Evolutionary conservation across 2,329 filamentous ascomycete species (phyloP).

Genomic region (Teratosphaeria epicoccoides): DNA sequence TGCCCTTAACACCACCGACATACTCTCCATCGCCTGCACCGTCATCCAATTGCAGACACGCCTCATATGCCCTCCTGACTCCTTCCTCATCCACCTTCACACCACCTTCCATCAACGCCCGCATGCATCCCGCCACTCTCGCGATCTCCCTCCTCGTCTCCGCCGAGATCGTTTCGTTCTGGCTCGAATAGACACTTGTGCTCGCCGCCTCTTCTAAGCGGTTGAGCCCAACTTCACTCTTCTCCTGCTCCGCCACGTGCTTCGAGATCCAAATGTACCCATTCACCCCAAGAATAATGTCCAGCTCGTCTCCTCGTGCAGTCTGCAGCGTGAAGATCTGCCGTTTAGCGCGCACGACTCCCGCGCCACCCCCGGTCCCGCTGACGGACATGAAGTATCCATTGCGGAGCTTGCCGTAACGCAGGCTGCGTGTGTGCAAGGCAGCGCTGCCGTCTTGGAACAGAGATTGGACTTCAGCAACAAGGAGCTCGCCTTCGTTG

Average conservation of each 20-base stretch:
- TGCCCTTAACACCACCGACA: conserved; percentile 29
- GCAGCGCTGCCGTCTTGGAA: conserved; percentile 67
- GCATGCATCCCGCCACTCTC: conserved; percentile 68
- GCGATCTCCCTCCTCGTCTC: conserved; percentile 81
- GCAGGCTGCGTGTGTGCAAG: conserved; percentile 79
- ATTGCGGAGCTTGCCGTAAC: conserved; percentile 92
- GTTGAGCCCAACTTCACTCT: conserved; percentile 56
- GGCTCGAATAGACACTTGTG: conserved; percentile 80
- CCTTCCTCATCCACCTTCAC: conserved; percentile 83
- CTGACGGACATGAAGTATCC: conserved; percentile 76
- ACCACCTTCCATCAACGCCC: conserved; percentile 70
- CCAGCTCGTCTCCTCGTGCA: conserved; percentile 54
- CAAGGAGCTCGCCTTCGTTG: conserved; percentile 82
- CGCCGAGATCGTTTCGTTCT: conserved; percentile 75
- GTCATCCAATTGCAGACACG: conserved; percentile 63
- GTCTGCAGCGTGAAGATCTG: conserved; percentile 78
- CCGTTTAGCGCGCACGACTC: conserved; percentile 70
- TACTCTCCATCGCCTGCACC: conserved; percentile 44
- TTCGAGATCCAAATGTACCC: conserved; percentile 94
- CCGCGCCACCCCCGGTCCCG: conserved; percentile 65
- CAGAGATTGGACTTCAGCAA: conserved; percentile 88
- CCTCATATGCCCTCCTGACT: conserved; percentile 71
- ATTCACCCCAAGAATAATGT: conserved; percentile 87
- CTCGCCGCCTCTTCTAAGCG: conserved; percentile 80
- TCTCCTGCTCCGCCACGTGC: conserved; percentile 45